Conservation (phyloP, 164 flowering plant genomes). For the Nymphaea thermarum region DNA sequence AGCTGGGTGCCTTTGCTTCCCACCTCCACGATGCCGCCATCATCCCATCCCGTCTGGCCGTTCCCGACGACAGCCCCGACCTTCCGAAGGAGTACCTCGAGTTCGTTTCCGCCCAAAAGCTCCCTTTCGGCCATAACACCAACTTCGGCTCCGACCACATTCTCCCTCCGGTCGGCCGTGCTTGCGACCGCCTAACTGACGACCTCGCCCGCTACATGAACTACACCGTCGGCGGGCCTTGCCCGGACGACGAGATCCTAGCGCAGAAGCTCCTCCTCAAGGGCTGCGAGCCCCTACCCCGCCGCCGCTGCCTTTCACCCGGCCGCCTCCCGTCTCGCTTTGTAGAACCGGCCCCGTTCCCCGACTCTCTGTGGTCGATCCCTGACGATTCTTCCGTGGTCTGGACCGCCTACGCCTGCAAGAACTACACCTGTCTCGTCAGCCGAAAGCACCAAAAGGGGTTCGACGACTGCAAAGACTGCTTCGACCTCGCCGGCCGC, state of each 20-base stretch:
- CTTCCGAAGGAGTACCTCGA: constrained; percentile 33
- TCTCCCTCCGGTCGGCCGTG: constrained; percentile 34
- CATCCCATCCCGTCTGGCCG: not conserved
- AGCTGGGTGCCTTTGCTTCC: not conserved
- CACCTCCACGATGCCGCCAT: not conserved
- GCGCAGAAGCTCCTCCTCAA: constrained; percentile 53
- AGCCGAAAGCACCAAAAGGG: constrained; percentile 27
- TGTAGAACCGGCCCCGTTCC: constrained; percentile 39
- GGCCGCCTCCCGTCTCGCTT: constrained; percentile 15
- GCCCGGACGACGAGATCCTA: constrained; percentile 46
- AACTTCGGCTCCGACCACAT: constrained; percentile 32
- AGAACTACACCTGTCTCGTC: constrained; percentile 41
- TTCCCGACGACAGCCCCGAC: not conserved
- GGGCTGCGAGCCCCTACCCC: constrained; percentile 72
- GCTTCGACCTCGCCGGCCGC: constrained; percentile 40
- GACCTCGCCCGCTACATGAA: constrained; percentile 39
- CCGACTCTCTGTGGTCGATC: constrained; percentile 37
- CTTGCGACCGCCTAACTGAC: constrained; percentile 25
- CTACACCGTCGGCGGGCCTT: constrained; percentile 34
- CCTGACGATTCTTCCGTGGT: constrained; percentile 39
- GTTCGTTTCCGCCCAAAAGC: constrained; percentile 25
- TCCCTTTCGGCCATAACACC: constrained; percentile 35
- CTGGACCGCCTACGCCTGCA: constrained; percentile 58
- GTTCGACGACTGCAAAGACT: constrained; percentile 61
- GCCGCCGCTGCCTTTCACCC: constrained; percentile 44